Base-by-base conservation (phyloP, 371 early-diverging fungal species). In the Globomyces sp. region DNA sequence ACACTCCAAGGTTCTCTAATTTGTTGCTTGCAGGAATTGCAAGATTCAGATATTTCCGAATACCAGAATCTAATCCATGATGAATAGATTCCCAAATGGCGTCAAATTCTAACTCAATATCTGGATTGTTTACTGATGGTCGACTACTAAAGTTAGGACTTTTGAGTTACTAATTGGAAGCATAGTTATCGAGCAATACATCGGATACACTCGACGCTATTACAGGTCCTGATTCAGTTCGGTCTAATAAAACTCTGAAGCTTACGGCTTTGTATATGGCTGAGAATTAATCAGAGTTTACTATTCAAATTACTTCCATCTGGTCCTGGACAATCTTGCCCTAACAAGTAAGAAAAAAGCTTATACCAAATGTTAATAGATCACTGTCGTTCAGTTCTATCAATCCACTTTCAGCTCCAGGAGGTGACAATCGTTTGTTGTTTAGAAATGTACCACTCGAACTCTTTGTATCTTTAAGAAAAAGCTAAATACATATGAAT, bases 361-460 rank as follows among this genome's bases (percentile, higher is more conserved):
- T 24, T 24, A 24, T 24, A 10, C 80, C 80, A 51, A 80, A 58
- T n/a, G 61, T 48, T 40, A 80, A 68, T 0, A 71, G 58, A 57
- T 78, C 80, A 3, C 78, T 77, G 10, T 74, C 66, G 13, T 66
- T 44, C 24, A 80, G 5, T 59, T 78, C 68, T 2, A 67, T 37
- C 11, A 24, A 37, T n/a, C 24, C 50, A 61, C 72, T 71, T 52
- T 74, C 74, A 2, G 37, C n/a, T 9, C 73, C 76, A 59, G 74
- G 78, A 24, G 72, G 68, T 34, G 69, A 68, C 41, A 80, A 55
- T 9, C 80, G 66, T 41, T 68, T 45, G 1, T 55, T 70, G 57
- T 80, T 80, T 13, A 80, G 43, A 59, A 77, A 80, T 8, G 80
- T 80, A 1, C 80, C 80, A 55, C 73, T 74, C 40, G 72, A 75